Evolutionary conservation across 139 green algal species (phyloP), one percentile per base, ranked within the genome.

Genomic region (Tetraselmis chui): DNA sequence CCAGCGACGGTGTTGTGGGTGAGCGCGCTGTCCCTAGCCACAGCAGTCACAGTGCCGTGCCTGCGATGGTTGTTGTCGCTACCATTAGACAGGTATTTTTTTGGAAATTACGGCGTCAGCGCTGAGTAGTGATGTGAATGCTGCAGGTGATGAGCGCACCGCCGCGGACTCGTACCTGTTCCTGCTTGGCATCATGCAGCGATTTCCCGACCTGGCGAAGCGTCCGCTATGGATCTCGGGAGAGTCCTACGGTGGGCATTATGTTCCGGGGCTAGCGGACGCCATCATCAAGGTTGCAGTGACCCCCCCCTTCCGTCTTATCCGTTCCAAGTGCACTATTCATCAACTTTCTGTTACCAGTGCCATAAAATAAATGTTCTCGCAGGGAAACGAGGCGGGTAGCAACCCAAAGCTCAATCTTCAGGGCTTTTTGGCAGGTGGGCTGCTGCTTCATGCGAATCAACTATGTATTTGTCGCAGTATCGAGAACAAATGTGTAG

Each of bases 361-460:
- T n/a, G n/a, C n/a, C n/a, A n/a, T n/a, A n/a, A n/a, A n/a, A n/a
- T n/a, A n/a, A n/a, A n/a, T n/a, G n/a, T n/a, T 18, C 45, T 67
- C 11, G 45, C 45, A 67, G 45, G 85, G 83, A 75, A 92, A 94
- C 79, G 31, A 79, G 28, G 59, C 75, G 23, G 24, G n/a, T 28
- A 1, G 1, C 25, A 76, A 84, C 0, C 45, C 79, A n/a, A 74
- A 30, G 75, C 88, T 96, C 78, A 90, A 92, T 59, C 86, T 96
- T 2, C 84, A 92, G 74, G 93, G 93, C 58, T 91, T 97, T 78
- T 77, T 95, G n/a, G 86, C 96, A 23, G 93, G 88, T 90, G 32
- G 79, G 86, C 2, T 67, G n/a, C n/a, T n/a, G n/a, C n/a, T n/a
- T n/a, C n/a, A n/a, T n/a, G n/a, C n/a, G n/a, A n/a, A n/a, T n/a